Evolutionary conservation across 2,329 filamentous ascomycete species (phyloP).

Genomic region (Gremmenia infestans): DNA sequence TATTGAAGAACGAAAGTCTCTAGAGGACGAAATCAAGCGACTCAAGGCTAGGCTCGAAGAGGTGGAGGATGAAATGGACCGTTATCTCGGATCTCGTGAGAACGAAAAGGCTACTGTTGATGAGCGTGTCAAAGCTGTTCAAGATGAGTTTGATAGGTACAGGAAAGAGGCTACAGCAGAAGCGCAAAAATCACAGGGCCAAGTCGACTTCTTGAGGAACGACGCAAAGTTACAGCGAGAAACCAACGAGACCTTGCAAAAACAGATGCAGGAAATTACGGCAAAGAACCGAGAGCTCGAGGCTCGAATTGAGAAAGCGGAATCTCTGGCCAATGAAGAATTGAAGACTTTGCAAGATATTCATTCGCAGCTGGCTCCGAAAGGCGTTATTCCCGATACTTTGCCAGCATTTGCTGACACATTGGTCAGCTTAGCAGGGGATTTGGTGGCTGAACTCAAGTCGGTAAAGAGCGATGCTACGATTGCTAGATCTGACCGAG

Average conservation of each 20-base stretch:
- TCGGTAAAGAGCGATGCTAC: constrained; percentile 55
- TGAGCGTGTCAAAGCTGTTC: constrained; percentile 61
- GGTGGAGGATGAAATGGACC: constrained; percentile 85
- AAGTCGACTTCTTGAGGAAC: constrained; percentile 58
- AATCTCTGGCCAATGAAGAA: constrained; percentile 49
- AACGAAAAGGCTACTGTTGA: constrained; percentile 71
- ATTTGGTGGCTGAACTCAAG: constrained; percentile 54
- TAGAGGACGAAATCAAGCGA: constrained; percentile 74
- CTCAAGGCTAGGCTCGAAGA: constrained; percentile 79
- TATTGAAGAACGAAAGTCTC: constrained; percentile 71
- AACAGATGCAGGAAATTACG: constrained; percentile 49
- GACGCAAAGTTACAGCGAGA: constrained; percentile 56
- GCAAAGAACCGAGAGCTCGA: constrained; percentile 50
- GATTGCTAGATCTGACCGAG: constrained; percentile 59
- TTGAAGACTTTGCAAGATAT: constrained; percentile 52
- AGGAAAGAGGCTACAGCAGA: constrained; percentile 54
- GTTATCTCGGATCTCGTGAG: constrained; percentile 75
- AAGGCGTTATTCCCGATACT: constrained; percentile 50
- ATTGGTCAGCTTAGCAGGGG: constrained; percentile 52
- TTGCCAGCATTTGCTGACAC: constrained; percentile 53
- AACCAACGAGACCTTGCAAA: constrained; percentile 53
- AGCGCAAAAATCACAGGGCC: constrained; percentile 52
- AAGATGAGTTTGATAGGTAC: constrained; percentile 64
- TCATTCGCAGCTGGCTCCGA: constrained; percentile 52
- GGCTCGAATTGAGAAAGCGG: constrained; percentile 45